Evolutionary conservation across 1,284 basidiomycete species (phyloP).

Genomic region (Thelephora terrestris): DNA sequence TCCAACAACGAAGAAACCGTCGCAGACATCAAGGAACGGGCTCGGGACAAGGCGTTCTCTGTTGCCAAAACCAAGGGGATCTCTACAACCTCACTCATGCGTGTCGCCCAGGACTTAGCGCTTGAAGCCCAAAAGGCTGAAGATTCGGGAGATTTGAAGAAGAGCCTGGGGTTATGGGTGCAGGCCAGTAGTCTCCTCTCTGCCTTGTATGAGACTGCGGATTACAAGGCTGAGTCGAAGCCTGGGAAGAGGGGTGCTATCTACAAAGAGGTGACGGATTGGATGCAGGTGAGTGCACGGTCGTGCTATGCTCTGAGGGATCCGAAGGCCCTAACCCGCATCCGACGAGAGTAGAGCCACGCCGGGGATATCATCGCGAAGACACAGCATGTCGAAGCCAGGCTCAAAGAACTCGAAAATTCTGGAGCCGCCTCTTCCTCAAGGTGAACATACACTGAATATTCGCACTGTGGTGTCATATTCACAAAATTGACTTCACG

Average conservation of each 20-base stretch:
- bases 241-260: conserved; percentile 37
- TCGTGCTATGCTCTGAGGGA: not conserved
- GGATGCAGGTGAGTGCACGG: conserved; percentile 40
- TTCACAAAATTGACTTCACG: conserved; percentile 10
- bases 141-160: conserved; percentile 44
- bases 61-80: conserved; percentile 37
- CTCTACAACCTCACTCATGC: conserved; percentile 47
- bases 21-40: conserved; percentile 53
- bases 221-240: conserved; percentile 40
- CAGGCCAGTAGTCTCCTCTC: conserved; percentile 48
- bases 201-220: conserved; percentile 46
- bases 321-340: conserved; percentile 3
- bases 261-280: conserved; percentile 46
- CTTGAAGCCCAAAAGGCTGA: conserved; percentile 40
- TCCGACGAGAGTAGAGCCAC: conserved; percentile 29
- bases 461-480: conserved; percentile 5
- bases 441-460: conserved; percentile 1
- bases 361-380: conserved; percentile 38
- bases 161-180: conserved; percentile 46
- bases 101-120: conserved; percentile 46
- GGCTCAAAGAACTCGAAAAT: conserved; percentile 46
- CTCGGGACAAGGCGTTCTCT: conserved; percentile 40
- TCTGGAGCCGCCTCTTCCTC: conserved; percentile 32
- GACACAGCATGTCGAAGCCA: conserved; percentile 44
- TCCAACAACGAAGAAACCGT: conserved; percentile 28